Evolutionary conservation across 2,329 filamentous ascomycete species (phyloP).

Genomic region (Trichoderma sp.): DNA sequence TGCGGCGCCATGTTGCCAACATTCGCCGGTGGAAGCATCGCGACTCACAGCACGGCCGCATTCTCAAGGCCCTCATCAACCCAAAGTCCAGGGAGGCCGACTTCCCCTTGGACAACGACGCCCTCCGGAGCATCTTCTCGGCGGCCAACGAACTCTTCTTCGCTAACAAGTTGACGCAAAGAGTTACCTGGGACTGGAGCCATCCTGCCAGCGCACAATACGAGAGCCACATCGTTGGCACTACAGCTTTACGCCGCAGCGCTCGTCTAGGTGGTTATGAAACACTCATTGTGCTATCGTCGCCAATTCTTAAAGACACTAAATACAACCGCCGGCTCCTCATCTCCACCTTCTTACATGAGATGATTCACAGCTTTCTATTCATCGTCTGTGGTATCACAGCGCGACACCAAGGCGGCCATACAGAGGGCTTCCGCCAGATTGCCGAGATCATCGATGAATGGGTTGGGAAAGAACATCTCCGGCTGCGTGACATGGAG

Average conservation of each 20-base stretch:
- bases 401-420: constrained; percentile 54
- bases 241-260: constrained; percentile 55
- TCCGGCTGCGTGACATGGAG: constrained; percentile 59
- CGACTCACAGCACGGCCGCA: constrained; percentile 54
- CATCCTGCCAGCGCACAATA: constrained; percentile 49
- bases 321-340: constrained; percentile 59
- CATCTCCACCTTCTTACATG: constrained; percentile 63
- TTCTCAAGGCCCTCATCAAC: constrained; percentile 56
- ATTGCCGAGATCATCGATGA: constrained; percentile 60
- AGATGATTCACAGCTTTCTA: constrained; percentile 65
- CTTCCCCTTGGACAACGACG: constrained; percentile 55
- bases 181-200: constrained; percentile 63
- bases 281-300: constrained; percentile 60
- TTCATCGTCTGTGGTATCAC: constrained; percentile 61
- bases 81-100: constrained; percentile 45
- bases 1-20: constrained; percentile 45
- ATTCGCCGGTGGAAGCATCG: constrained; percentile 42
- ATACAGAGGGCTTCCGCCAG: constrained; percentile 57
- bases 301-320: constrained; percentile 53
- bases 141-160: constrained; percentile 64
- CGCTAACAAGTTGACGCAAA: constrained; percentile 50
- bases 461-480: constrained; percentile 55
- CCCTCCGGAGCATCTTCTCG: constrained; percentile 56
- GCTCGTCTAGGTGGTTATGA: constrained; percentile 52
- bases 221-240: constrained; percentile 57